A percentile compares a stretch with the other conserved stretches of the same genome.
These are phyloP conservation scores for Picochlorum sp. DNA, from an alignment of 139 green algal genomes.

Conservation along the genomic window DNA sequence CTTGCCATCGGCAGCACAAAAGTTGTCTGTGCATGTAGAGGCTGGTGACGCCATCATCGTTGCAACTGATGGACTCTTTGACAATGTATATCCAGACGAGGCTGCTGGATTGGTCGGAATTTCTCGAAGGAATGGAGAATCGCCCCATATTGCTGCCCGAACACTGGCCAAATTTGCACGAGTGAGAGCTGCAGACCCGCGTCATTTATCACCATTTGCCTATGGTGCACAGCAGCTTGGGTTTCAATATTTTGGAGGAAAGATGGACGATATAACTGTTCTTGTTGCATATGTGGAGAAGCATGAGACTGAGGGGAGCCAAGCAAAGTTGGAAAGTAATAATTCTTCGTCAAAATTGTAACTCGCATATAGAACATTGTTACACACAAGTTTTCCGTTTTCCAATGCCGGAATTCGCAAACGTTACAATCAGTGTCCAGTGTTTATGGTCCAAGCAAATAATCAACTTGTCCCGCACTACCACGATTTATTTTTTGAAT, in stretches of 20 bases:
- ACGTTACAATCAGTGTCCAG: no score
- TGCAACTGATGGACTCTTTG: conserved; percentile 92
- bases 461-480: no score
- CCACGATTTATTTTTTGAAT: no score
- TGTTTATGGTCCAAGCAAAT: no score
- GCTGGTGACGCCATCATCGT: conserved; percentile 81
- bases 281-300: conserved; percentile 48
- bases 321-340: no score
- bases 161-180: conserved; percentile 39
- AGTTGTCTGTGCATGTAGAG: conserved; percentile 45
- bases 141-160: conserved; percentile 19
- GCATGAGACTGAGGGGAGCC: neutral
- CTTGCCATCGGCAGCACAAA: conserved; percentile 33
- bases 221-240: conserved; percentile 49
- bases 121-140: conserved; percentile 18
- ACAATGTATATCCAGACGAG: conserved; percentile 95
- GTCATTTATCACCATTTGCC: conserved; percentile 69
- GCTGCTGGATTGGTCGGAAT: conserved; percentile 35
- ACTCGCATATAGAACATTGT: no score
- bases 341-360: no score
- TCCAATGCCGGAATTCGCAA: no score
- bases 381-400: no score
- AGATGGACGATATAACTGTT: conserved; percentile 88
- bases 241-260: conserved; percentile 27
- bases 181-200: conserved; percentile 34